Evolutionary conservation across 2,329 filamentous ascomycete species (phyloP), one percentile per base, ranked within the genome.

Genomic region (Neopestalotiopsis sp.): DNA sequence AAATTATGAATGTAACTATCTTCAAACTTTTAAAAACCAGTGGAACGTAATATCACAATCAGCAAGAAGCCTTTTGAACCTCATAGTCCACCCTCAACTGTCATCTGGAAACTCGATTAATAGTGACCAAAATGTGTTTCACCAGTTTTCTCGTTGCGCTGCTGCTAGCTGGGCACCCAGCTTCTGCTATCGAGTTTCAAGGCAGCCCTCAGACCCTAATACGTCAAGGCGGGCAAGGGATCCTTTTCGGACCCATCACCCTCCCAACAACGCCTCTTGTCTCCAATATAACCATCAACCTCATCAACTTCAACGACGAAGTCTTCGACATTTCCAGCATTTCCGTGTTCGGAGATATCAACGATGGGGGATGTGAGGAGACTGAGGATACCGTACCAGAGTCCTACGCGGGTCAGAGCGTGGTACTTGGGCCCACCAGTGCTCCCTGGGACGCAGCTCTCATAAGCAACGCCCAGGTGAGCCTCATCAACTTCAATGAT

Each of bases 231-330:
- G 49, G 6, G 49, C 49, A 56, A 56, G 49, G 49, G 24, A 56
- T 24, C 49, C 24, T 56, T n/a, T 56, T 56, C 3, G 49, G 49
- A 24, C 49, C 49, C 24, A 24, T 56, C 24, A 56, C 49, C 24
- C 49, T 56, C 24, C 49, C 49, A n/a, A 56, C 49, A n/a, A 14
- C 49, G 24, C 49, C 49, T 56, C 49, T 56, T 7, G 24, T 56
- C 49, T 56, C 49, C 49, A 56, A 56, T 14, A 56, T 56, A n/a
- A 56, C 17, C 49, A 24, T 56, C 17, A n/a, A n/a, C 49, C 49
- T 56, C 17, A 56, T 56, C 49, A 56, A 56, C 49, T 56, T 56
- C 49, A 56, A 56, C 49, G 49, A 56, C 24, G 49, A 56, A 56
- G 49, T 56, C 24, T 56, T 56, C 13, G 49, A 56, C 49, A 56